Percentiles rank a stretch among this genome's conserved stretches.
These are phyloP conservation scores for Xylaria sp. DNA, from an alignment of 2,329 filamentous ascomycete genomes.

Conservation along the genomic window DNA sequence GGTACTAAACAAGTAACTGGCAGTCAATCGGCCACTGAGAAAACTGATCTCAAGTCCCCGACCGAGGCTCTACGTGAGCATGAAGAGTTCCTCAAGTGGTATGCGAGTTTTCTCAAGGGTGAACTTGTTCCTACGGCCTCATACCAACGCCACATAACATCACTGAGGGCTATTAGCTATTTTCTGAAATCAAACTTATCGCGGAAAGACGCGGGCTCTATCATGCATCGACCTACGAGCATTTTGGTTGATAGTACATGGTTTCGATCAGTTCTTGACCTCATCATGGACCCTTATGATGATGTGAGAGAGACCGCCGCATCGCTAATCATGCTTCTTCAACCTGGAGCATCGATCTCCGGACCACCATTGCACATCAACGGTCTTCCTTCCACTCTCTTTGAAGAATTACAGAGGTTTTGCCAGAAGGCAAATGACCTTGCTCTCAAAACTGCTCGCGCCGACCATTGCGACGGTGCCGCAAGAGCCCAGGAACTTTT, in stretches of 20 bases:
- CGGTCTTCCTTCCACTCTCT: constrained; percentile 36
- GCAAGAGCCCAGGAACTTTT: constrained; percentile 80
- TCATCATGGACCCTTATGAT: constrained; percentile 90
- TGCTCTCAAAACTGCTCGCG: constrained; percentile 79
- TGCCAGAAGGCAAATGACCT: constrained; percentile 64
- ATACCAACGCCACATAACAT: constrained; percentile 88
- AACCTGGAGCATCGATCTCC: constrained; percentile 51
- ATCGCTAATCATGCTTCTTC: constrained; percentile 62
- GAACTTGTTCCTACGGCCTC: constrained; percentile 85
- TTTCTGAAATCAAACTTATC: constrained; percentile 66
- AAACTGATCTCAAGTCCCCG: constrained; percentile 41
- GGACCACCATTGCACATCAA: constrained; percentile 27
- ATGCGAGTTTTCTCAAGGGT: constrained; percentile 74
- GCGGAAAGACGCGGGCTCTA: constrained; percentile 58
- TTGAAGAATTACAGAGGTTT: constrained; percentile 58
- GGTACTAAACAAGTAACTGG: not conserved
- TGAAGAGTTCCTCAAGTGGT: constrained; percentile 77
- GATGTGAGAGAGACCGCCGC: constrained; percentile 78
- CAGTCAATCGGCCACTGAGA: constrained; percentile 24
- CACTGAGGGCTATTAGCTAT: constrained; percentile 75
- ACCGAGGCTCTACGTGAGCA: constrained; percentile 61
- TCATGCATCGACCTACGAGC: constrained; percentile 54
- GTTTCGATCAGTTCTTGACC: constrained; percentile 76
- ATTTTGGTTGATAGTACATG: constrained; percentile 61
- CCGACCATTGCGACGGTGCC: constrained; percentile 92